Base-by-base conservation (phyloP, 805 yeast genomes). In the Candida vartiovaarae region DNA sequence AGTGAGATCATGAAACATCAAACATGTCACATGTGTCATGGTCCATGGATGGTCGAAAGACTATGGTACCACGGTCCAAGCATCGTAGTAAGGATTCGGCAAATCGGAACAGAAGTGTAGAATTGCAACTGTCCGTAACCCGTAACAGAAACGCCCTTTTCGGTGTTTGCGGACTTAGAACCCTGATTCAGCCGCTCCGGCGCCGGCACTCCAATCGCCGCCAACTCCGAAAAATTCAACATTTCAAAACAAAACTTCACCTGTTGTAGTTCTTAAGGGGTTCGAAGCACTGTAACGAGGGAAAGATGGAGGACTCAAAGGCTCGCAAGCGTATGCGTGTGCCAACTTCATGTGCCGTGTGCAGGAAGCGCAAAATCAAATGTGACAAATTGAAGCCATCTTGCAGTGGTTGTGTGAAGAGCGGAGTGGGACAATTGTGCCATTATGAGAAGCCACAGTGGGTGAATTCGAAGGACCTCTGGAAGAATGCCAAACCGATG, bases 361-460 rank as follows among this genome's bases (percentile, higher is more conserved):
- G 80, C 55, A 65, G 76, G 44, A 67, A 67, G 51, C 59, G 76
- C 44, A 75, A 75, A 54, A 74, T 75, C 39, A 54, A 52, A 34
- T 71, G 76, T 59, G 75, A 70, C 48, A 67, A 69, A 48, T 62
- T 62, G 37, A 70, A 74, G 46, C 82, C 82, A 1, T 70, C 69
- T 40, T 76, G 82, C 57, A 63, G 71, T 15, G 76, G 76, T 45
- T 76, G 82, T 61, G 59, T 63, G 10, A 76, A 75, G 54, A 74
- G 77, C 35, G 78, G 76, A 6, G 80, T 76, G n/a, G 66, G 66
- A 7, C 80, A 76, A 53, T 56, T 76, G 23, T 76, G 82, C 45
- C 74, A 73, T 38, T 76, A 75, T 45, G 68, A 76, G 54, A 79
- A 75, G 46, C 82, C 80, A 32, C 62, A 70, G 28, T 76, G 82